Evolutionary conservation across 768 basidiomycete genomes (phyloP), one percentile per base, ranked within the genome.

Genomic region (Trametes meyenii): DNA sequence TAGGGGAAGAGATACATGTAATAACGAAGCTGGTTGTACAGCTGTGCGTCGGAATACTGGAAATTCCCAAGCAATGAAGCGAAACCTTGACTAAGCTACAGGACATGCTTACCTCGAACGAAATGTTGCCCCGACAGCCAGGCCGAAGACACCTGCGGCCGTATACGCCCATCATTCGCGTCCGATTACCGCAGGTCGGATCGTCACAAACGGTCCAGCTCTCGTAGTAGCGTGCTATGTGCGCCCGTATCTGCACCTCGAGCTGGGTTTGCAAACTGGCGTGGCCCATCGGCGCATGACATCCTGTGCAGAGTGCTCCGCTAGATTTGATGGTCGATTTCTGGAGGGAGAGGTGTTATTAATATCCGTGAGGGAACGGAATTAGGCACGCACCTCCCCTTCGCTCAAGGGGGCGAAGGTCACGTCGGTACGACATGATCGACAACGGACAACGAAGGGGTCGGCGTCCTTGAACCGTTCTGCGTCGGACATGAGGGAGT

Each of bases 121-220:
- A 66, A 58, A 95, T 89, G 17, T 74, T 78, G 2, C 92, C 92
- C 61, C 75, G 79, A 73, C 94, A 96, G 11, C 82, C 85, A 6
- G 73, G 75, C 48, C 84, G 83, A 56, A 94, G 71, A 72, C 97
- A 99, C 51, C 88, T 79, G 35, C 87, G 83, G 6, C 94, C 95
- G 72, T 94, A 96, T 0, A 98, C 93, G 38, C 90, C 81, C 92
- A 98, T 96, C 82, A 88, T 91, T 19, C 97, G 81, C n/a, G 96
- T 95, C 39, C 91, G 83, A 61, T 86, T 81, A 10, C 84, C 84
- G 70, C 97, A 99, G 0, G 88, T 89, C 21, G 84, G 78, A 63
- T 98, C 97, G 67, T 94, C 83, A 74, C 97, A 99, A 5, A 89
- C 76, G 0, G 84, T 88, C 91, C 92, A 96, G 1, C 87, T 87